phyloP scores from a whole-genome alignment of 2,329 filamentous ascomycete genomes.

The Kalaharituber pfeilii region DNA sequence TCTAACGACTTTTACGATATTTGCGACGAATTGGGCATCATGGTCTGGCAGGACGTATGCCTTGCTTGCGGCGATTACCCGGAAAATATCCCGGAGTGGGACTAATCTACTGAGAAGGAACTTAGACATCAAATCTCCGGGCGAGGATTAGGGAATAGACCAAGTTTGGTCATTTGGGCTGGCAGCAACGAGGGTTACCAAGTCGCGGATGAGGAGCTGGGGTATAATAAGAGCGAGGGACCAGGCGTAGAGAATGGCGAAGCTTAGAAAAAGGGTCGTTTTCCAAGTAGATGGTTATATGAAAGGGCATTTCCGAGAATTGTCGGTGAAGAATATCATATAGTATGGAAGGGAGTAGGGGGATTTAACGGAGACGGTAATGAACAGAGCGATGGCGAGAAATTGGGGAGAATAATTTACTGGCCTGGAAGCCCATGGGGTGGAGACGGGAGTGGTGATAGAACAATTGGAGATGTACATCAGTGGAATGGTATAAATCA shows the following conservation, averaged over 20 bases:
- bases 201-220: slow-evolving; percentile 40
- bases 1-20: slow-evolving; percentile 52
- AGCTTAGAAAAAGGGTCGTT: slow-evolving; percentile 71
- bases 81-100: slow-evolving; percentile 41
- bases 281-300: slow-evolving; percentile 83
- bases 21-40: slow-evolving; percentile 51
- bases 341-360: neutral
- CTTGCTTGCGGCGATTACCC: slow-evolving; percentile 53
- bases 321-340: slow-evolving; percentile 32
- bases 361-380: slow-evolving; percentile 1
- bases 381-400: slow-evolving; percentile 2
- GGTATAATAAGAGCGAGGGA: slow-evolving; percentile 37
- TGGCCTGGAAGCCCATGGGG: slow-evolving; percentile 78
- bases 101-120: slow-evolving; percentile 41
- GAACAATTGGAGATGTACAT: slow-evolving; percentile 75
- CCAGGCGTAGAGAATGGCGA: slow-evolving; percentile 32
- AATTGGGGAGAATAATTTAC: slow-evolving; percentile 43
- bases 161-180: slow-evolving; percentile 70
- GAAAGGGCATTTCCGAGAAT: slow-evolving; percentile 69
- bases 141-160: slow-evolving; percentile 59
- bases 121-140: slow-evolving; percentile 45
- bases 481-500: slow-evolving; percentile 56
- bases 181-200: slow-evolving; percentile 92
- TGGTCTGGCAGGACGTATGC: slow-evolving; percentile 62
- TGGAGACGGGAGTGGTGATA: slow-evolving; percentile 56